Conservation (phyloP, 257 asterid species). For the Nicotiana knightiana region DNA sequence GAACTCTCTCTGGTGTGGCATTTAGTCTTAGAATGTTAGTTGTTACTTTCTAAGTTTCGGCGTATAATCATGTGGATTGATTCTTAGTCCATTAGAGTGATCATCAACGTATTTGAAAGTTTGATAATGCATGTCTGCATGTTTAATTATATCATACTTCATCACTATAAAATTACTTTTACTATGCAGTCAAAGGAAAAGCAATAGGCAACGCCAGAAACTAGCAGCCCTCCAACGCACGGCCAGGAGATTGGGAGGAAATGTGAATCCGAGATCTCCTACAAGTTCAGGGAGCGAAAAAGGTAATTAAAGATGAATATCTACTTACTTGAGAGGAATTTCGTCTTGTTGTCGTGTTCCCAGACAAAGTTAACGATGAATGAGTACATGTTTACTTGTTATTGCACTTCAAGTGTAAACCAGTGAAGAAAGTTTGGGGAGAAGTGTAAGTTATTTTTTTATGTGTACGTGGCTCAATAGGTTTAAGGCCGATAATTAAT, state of each 20-base stretch:
- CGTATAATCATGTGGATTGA: not conserved
- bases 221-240: slow-evolving; percentile 48
- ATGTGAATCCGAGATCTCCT: slow-evolving; percentile 29
- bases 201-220: slow-evolving; percentile 50
- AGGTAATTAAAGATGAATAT: slow-evolving; percentile 27
- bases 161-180: not conserved
- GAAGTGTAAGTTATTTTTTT: too few species aligned
- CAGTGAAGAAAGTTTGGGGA: not conserved
- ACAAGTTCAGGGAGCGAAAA: slow-evolving; percentile 29
- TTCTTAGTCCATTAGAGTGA: not conserved
- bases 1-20: not conserved
- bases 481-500: too few species aligned
- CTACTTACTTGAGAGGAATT: slow-evolving; percentile 2
- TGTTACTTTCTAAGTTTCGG: not conserved
- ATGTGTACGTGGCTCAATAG: too few species aligned
- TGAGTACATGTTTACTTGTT: not conserved
- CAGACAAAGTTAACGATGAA: not conserved
- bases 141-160: not conserved
- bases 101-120: not conserved
- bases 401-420: not conserved
- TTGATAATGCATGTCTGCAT: not conserved
- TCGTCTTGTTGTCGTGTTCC: not conserved
- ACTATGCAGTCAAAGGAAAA: slow-evolving; percentile 57
- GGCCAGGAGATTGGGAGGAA: slow-evolving; percentile 61
- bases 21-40: not conserved